phyloP scores from a whole-genome alignment of 805 yeast genomes.

The Yarrowia sp. region DNA sequence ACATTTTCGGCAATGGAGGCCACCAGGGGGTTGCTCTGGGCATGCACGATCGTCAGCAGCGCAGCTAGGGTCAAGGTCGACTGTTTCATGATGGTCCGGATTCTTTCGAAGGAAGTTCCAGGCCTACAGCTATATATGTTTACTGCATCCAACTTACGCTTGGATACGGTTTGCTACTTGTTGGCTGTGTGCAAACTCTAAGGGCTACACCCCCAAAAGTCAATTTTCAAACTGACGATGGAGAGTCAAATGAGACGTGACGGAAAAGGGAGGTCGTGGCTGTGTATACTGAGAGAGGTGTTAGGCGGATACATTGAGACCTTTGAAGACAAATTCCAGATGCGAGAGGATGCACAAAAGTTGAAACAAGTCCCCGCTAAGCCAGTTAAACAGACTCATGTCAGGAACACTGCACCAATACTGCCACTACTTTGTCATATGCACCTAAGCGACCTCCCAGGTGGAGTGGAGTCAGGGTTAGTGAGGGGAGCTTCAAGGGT shows the following conservation, averaged over 20 bases:
- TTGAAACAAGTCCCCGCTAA: too few relatives aligned
- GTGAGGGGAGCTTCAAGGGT: too few relatives aligned
- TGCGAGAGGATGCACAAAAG: too few relatives aligned
- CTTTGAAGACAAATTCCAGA: too few relatives aligned
- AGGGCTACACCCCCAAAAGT: background rate
- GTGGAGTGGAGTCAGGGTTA: background rate
- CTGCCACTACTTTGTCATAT: background rate
- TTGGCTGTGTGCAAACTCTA: background rate
- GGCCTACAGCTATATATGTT: background rate
- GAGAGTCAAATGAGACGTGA: background rate
- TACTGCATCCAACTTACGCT: background rate
- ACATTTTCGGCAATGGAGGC: constrained; percentile 11
- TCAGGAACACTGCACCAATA: background rate
- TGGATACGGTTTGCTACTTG: background rate
- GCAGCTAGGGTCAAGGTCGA: background rate
- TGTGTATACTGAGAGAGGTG: background rate
- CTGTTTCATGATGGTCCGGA: background rate
- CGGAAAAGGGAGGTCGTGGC: constrained; percentile 7
- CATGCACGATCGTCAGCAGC: background rate
- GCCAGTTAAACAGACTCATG: background rate
- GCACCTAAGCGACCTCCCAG: background rate
- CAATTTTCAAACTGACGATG: background rate
- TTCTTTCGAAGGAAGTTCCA: too few relatives aligned
- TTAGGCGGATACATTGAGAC: too few relatives aligned
- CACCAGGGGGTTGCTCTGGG: constrained; percentile 12